Percentiles rank a stretch among this genome's conserved stretches.
Evolutionary conservation across 2,329 filamentous ascomycete species (phyloP).

Genomic region (Trichoderma hamatum): DNA sequence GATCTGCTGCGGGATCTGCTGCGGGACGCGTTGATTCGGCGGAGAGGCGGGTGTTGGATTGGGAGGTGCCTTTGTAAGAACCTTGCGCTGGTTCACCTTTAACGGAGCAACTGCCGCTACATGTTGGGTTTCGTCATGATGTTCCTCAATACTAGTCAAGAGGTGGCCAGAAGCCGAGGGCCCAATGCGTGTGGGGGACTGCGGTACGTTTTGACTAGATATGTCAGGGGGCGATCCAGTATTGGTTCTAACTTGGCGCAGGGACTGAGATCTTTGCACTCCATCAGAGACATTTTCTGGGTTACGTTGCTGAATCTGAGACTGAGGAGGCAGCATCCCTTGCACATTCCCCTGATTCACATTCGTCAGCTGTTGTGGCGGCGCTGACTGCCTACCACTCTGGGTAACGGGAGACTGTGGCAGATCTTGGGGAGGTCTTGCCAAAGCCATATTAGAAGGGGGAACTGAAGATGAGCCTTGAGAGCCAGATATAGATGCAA

Average conservation of each 20-base stretch:
- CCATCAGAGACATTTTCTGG: neutral
- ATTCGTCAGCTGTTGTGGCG: conserved; percentile 8
- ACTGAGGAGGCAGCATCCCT: neutral
- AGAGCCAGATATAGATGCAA: conserved; percentile 22
- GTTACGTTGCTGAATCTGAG: neutral
- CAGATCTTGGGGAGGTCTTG: neutral
- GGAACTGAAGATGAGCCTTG: conserved; percentile 2
- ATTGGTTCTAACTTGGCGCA: neutral
- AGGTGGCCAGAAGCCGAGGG: conserved; percentile 21
- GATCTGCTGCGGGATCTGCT: neutral
- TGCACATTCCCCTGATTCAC: neutral
- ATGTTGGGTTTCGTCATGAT: conserved; percentile 28
- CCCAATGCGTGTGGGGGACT: conserved; percentile 2
- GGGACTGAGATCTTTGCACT: conserved; percentile 22
- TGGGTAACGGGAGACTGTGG: conserved; percentile 12
- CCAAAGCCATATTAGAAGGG: neutral
- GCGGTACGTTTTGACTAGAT: neutral
- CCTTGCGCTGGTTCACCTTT: conserved; percentile 8
- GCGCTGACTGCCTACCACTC: conserved; percentile 20
- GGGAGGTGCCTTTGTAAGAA: conserved; percentile 17
- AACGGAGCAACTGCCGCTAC: neutral
- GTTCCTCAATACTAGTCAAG: conserved; percentile 29
- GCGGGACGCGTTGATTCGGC: neutral
- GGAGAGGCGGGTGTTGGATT: conserved; percentile 10
- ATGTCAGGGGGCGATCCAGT: neutral